Evolutionary conservation across 2,329 filamentous ascomycete genomes (phyloP), one percentile per base, ranked within the genome.

Genomic region (Chrysoporthe cubensis): DNA sequence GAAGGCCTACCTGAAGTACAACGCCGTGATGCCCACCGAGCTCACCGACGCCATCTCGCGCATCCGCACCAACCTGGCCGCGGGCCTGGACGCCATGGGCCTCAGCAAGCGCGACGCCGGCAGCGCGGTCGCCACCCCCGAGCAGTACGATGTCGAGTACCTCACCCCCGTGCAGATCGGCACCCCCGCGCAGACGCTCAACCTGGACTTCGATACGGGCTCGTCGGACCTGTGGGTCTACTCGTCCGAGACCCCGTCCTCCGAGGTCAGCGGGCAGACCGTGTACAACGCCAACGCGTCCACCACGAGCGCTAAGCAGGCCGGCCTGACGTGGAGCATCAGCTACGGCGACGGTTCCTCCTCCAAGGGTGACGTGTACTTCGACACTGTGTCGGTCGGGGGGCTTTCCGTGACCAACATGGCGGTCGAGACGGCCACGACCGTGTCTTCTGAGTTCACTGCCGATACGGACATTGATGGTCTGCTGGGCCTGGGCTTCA

Each of bases 151-250:
- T 9, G 79, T 21, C 75, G 82, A 62, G 72, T 79, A 87, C 70
- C 77, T 87, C 58, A 82, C 82, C 44, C 87, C 88, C 0, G 88
- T 91, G 65, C 84, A 81, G 32, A 81, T 91, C 73, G 90, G 89
- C 66, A 82, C 72, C 1, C 78, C 78, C 34, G 74, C 77, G 8
- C 84, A 86, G 71, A 87, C 81, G 7, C 73, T 91, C 73, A 84
- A 86, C 71, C 80, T 91, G 71, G 86, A 91, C 76, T 87, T 91
- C 71, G 89, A 91, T 73, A 91, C 89, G 48, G 89, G 89, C 37
- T 90, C 87, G 63, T 83, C 88, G 54, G 89, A 91, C 78, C 74
- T 79, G 26, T 79, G 78, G 78, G 76, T 79, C 56, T 79, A 78
- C 71, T 75, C 73, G 70, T 71, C 71, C 65, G 73, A 73, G 46